Base-by-base conservation (phyloP, 768 basidiomycete species). In the Candolleomyces aberdarensis region DNA sequence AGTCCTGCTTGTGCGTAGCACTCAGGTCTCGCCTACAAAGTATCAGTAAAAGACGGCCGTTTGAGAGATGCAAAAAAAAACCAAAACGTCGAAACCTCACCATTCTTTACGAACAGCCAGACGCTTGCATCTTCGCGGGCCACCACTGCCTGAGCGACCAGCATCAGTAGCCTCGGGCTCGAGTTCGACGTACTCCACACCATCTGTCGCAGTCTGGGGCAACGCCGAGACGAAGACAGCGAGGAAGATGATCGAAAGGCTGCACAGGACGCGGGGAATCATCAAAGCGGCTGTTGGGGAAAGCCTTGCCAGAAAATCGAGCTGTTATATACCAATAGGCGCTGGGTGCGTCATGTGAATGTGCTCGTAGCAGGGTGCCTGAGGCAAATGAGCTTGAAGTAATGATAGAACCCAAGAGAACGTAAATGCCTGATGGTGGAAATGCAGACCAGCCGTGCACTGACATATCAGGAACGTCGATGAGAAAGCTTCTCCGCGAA, bases 31-130 rank as follows among this genome's bases (percentile, higher is more conserved):
- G 58, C 58, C 58, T 59, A 22, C 10, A 44, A 29, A 1, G 3
- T 56, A 19, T 19, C 11, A 36, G 29, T 15, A 54, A 29, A 9
- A 15, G 32, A 10, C n/a, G 22, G 57, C n/a, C n/a, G n/a, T n/a
- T n/a, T n/a, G 29, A 29, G 9, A 20, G 29, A 29, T 29, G 15
- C 15, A 22, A 9, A 22, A 9, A 8, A 43, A 17, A 9, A 43
- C 41, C 41, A 43, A 43, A 19, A 49, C n/a, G n/a, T n/a, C n/a
- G n/a, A n/a, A n/a, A n/a, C 9, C 32, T 15, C 29, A 58, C 57
- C 57, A 58, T 39, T 58, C 57, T 22, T 58, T 58, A 13, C 57
- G 46, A 51, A 58, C 32, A 7, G n/a, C 51, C 1, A 52, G 51
- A 14, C 1, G 22, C 19, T 29, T 52, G 51, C 51, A 52, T 14